Conservation (phyloP, 345 rosid genomes). For the Psidium friedrichsthalianum region DNA sequence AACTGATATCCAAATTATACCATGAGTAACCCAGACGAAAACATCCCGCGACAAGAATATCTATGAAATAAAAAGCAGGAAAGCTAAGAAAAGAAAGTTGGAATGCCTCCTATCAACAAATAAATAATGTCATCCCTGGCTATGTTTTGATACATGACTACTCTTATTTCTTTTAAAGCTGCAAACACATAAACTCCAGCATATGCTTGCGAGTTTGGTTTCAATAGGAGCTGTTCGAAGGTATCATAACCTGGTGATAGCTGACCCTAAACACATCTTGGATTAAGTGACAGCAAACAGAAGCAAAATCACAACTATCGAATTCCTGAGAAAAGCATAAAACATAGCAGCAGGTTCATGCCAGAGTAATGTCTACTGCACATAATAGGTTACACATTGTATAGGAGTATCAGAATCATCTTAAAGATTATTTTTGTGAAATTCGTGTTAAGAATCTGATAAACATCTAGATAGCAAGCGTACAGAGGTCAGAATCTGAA, state of each 20-base stretch:
- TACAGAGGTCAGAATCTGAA: neutral
- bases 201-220: neutral
- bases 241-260: neutral
- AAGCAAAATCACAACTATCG: neutral
- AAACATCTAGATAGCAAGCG: neutral
- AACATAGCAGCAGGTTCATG: neutral
- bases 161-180: neutral
- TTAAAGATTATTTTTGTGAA: neutral
- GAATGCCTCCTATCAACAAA: neutral
- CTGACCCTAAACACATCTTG: neutral
- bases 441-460: neutral
- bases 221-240: neutral
- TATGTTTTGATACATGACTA: neutral
- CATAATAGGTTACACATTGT: neutral
- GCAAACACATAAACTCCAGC: neutral
- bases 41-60: neutral
- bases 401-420: neutral
- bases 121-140: neutral
- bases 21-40: neutral
- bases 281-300: neutral
- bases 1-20: neutral
- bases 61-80: neutral
- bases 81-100: neutral
- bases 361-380: neutral
- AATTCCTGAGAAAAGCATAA: neutral